Evolutionary conservation across 331 rosid genomes (phyloP).

Genomic region (Phaseolus coccineus): DNA sequence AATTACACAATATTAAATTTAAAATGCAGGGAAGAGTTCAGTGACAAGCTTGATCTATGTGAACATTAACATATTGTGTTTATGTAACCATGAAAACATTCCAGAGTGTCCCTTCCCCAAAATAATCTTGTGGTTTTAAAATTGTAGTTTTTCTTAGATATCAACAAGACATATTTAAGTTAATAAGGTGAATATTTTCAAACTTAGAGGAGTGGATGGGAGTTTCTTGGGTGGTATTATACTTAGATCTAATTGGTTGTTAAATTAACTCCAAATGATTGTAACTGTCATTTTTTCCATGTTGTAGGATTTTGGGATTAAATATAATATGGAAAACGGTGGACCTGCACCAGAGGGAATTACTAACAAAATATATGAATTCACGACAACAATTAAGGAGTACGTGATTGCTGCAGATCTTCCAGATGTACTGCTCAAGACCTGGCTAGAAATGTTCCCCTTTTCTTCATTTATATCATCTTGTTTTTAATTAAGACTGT

Average conservation of each 20-base stretch:
- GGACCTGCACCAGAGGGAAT: constrained; percentile 99
- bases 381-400: constrained; percentile 87
- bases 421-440: constrained; percentile 69
- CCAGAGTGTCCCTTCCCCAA: background rate
- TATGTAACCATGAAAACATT: background rate
- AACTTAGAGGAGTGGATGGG: constrained; percentile 22
- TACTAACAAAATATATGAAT: constrained; percentile 84
- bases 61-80: constrained; percentile 1
- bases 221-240: constrained; percentile 14
- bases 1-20: background rate
- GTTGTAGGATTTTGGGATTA: constrained; percentile 95
- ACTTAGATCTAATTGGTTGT: constrained; percentile 20
- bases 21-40: background rate
- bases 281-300: constrained; percentile 38
- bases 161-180: constrained; percentile 6
- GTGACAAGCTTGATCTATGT: constrained; percentile 25
- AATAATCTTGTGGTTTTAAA: constrained; percentile 30
- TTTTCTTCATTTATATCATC: background rate
- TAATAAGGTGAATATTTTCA: constrained; percentile 31
- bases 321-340: constrained; percentile 99
- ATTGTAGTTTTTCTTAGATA: constrained; percentile 13
- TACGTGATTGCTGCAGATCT: constrained; percentile 81
- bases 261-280: constrained; percentile 27
- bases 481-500: constrained; percentile 13
- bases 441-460: constrained; percentile 34